These are phyloP conservation scores for Myriosclerotinia duriaeana DNA, from an alignment of 2,329 filamentous ascomycete species.

Conservation along the genomic window DNA sequence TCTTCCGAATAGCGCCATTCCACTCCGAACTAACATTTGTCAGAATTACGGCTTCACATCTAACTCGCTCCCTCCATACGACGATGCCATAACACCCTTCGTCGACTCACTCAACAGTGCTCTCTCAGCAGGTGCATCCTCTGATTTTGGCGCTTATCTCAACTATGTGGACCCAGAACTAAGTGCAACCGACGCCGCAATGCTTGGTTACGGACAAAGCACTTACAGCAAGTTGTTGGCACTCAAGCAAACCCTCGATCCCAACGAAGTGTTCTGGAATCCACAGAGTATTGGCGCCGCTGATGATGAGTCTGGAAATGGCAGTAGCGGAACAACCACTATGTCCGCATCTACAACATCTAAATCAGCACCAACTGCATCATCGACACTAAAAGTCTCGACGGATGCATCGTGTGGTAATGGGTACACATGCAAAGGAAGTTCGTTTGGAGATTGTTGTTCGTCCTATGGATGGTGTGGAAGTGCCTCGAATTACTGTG, in stretches of 20 bases:
- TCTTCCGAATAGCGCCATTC: background rate
- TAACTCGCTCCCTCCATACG: conserved; percentile 15
- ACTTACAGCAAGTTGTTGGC: conserved; percentile 24
- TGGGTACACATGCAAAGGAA: background rate
- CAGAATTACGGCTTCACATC: conserved; percentile 25
- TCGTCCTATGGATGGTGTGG: conserved; percentile 16
- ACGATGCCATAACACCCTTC: conserved; percentile 13
- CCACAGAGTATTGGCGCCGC: conserved; percentile 23
- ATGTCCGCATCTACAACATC: background rate
- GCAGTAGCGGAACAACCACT: background rate
- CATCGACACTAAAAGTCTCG: conserved; percentile 3
- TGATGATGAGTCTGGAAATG: background rate
- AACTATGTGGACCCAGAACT: conserved; percentile 26
- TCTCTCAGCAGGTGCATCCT: conserved; percentile 27
- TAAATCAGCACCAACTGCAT: background rate
- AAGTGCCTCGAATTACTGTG: background rate
- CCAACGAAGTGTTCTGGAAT: conserved; percentile 27
- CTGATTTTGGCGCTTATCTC: conserved; percentile 26
- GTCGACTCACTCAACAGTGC: conserved; percentile 26
- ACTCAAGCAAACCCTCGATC: conserved; percentile 23
- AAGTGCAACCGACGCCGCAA: background rate
- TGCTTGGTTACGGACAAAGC: conserved; percentile 15
- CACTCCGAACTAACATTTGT: conserved; percentile 3
- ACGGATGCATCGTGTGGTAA: conserved; percentile 15
- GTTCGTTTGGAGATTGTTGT: conserved; percentile 16